phyloP scores from a whole-genome alignment of 192 early-diverging fungal species.

The Pecoramyces ruminantium region DNA sequence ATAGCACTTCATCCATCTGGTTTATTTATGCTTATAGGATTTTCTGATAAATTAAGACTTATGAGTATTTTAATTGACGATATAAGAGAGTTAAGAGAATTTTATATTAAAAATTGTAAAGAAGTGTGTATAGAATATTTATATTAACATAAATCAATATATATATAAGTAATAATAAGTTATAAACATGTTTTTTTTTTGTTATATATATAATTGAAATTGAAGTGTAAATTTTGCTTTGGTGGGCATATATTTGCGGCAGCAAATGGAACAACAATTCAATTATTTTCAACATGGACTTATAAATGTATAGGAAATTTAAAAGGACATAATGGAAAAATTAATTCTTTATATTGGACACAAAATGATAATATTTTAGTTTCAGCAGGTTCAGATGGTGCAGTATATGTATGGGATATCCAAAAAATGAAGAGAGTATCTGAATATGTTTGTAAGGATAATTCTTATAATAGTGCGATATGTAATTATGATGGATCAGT shows the following conservation, averaged over 20 bases:
- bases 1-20: constrained; percentile 38
- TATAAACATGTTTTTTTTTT: no score
- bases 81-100: constrained; percentile 29
- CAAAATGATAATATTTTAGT: constrained; percentile 27
- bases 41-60: constrained; percentile 25
- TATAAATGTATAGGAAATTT: constrained; percentile 17
- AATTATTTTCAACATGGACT: constrained; percentile 31
- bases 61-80: constrained; percentile 42
- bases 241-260: constrained; percentile 30
- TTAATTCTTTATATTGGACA: constrained; percentile 28
- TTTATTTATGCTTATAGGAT: constrained; percentile 36
- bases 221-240: constrained; percentile 2
- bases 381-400: constrained; percentile 28
- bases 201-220: no score
- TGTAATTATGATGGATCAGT: background rate
- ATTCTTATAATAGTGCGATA: background rate
- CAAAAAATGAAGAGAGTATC: constrained; percentile 10
- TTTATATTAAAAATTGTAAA: constrained; percentile 20
- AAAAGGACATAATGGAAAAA: constrained; percentile 26
- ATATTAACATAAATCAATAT: no score
- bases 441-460: constrained; percentile 6
- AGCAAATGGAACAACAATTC: constrained; percentile 23
- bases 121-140: constrained; percentile 15
- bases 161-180: no score
- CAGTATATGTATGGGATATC: constrained; percentile 26